These are phyloP conservation scores for Candida ipomoeae DNA, from an alignment of 805 yeast species.

Conservation along the genomic window DNA sequence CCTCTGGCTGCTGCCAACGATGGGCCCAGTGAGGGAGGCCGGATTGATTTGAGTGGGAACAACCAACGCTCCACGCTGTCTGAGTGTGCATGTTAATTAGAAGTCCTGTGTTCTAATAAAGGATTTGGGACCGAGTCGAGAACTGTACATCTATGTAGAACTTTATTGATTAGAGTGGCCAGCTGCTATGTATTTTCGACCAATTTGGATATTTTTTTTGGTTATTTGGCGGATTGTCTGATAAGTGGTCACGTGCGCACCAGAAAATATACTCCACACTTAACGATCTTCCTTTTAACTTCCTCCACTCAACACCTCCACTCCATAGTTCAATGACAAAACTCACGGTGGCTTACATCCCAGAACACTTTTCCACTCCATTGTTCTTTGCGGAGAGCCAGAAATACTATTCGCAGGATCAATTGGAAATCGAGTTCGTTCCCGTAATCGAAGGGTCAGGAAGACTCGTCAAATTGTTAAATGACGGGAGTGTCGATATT, in stretches of 20 bases:
- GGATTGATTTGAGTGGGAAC: constrained; percentile 33
- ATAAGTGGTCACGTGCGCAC: constrained; percentile 1
- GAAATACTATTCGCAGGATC: constrained; percentile 48
- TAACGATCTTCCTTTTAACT: background rate
- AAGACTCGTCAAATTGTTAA: constrained; percentile 70
- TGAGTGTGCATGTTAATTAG: constrained; percentile 17
- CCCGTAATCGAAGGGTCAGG: constrained; percentile 88
- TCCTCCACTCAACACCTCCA: no score
- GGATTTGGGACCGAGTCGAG: background rate
- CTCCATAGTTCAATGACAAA: constrained; percentile 5
- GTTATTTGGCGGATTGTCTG: no score
- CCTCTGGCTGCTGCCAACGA: constrained; percentile 12
- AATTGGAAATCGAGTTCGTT: constrained; percentile 54
- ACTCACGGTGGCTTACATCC: constrained; percentile 70
- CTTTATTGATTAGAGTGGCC: no score
- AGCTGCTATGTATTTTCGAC: no score
- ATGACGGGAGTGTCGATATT: constrained; percentile 60
- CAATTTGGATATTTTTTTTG: no score
- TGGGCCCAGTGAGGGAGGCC: constrained; percentile 14
- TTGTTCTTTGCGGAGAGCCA: constrained; percentile 63
- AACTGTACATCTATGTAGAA: no score
- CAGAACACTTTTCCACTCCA: constrained; percentile 92
- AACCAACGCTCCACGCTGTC: constrained; percentile 15
- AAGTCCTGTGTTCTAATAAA: background rate
- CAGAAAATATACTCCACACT: background rate